phyloP scores from a whole-genome alignment of 257 asterid species.

The Thymus mandschuricus region DNA sequence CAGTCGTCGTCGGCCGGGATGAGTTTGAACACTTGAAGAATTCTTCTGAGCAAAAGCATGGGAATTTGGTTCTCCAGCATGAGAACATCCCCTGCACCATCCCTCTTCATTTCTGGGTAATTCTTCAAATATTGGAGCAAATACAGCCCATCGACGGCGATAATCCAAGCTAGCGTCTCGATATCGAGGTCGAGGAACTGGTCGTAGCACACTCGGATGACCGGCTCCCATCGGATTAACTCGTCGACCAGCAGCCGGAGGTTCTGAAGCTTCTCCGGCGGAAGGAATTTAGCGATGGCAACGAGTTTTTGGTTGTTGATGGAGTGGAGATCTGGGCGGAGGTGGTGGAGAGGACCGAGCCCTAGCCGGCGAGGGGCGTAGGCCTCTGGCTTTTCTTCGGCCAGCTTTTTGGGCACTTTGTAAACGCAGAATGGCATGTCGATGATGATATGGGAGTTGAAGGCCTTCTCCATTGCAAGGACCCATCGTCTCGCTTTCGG shows the following conservation, averaged over 20 bases:
- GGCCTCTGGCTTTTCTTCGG: constrained; percentile 39
- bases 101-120: background rate
- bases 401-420: constrained; percentile 28
- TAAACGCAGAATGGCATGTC: constrained; percentile 27
- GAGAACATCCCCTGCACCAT: constrained; percentile 31
- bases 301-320: constrained; percentile 37
- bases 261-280: background rate
- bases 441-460: background rate
- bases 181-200: constrained; percentile 41
- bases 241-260: constrained; percentile 9
- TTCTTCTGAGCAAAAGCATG: constrained; percentile 17
- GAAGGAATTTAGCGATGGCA: constrained; percentile 23
- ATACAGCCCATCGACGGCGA: constrained; percentile 41
- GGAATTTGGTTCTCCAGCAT: constrained; percentile 65
- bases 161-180: constrained; percentile 38
- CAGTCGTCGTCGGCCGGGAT: background rate
- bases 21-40: constrained; percentile 10
- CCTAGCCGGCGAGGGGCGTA: constrained; percentile 45
- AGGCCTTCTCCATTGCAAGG: constrained; percentile 21
- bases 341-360: constrained; percentile 52
- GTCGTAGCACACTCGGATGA: constrained; percentile 41
- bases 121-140: constrained; percentile 38
- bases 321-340: constrained; percentile 37
- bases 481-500: constrained; percentile 42
- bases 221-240: constrained; percentile 33